phyloP scores from a whole-genome alignment of 164 flowering plant species.

The grape (Vitis vinifera) region ASM3070453v1 NC_081809.1:10811501-10812000 shows the following conservation, averaged over 20 bases:
- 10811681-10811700: conserved; percentile 45
- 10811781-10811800: conserved; percentile 32
- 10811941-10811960: background rate
- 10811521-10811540: too few relatives aligned
- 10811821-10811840: conserved; percentile 54
- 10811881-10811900: conserved; percentile 43
- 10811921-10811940: background rate
- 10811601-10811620: background rate
- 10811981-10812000: too few relatives aligned
- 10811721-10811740: conserved; percentile 45
- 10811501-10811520: background rate
- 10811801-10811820: conserved; percentile 37
- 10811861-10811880: conserved; percentile 39
- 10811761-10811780: conserved; percentile 35
- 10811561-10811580: conserved; percentile 4
- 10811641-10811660: background rate
- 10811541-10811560: background rate
- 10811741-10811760: conserved; percentile 39
- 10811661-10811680: conserved; percentile 10
- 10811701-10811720: conserved; percentile 38
- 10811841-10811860: conserved; percentile 37
- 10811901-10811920: background rate
- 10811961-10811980: background rate
- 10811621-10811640: background rate
- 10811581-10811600: background rate